Percentiles rank a stretch among this genome's conserved stretches.
These are phyloP conservation scores for Neurospora hispaniola DNA, from an alignment of 495 filamentous ascomycete species.

Conservation along the genomic window DNA sequence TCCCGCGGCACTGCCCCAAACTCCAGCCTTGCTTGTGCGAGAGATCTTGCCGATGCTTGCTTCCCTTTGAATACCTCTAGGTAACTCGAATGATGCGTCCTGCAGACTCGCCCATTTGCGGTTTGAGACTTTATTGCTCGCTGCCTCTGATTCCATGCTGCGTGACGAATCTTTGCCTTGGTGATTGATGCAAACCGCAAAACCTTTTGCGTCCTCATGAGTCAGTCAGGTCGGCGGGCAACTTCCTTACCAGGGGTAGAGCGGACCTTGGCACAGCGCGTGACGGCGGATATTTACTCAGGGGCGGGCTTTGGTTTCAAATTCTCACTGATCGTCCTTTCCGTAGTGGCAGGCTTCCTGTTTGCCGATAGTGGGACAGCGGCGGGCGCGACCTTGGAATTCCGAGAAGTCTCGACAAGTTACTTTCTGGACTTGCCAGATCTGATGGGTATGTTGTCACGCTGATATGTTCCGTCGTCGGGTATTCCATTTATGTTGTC, in stretches of 20 bases:
- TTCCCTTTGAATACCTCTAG: not conserved
- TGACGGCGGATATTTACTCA: too few species aligned
- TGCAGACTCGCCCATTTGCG: not conserved
- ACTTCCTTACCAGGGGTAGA: too few species aligned
- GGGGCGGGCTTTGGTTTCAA: too few species aligned
- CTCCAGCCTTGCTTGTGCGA: not conserved
- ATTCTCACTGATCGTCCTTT: not conserved
- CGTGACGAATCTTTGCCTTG: too few species aligned
- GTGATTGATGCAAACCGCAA: too few species aligned
- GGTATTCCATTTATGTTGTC: not conserved
- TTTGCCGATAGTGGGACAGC: too few species aligned
- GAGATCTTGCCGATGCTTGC: not conserved
- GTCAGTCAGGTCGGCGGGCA: too few species aligned
- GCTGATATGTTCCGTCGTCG: not conserved
- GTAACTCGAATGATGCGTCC: too few species aligned
- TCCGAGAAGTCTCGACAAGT: not conserved
- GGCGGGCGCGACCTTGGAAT: not conserved
- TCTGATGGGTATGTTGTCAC: not conserved
- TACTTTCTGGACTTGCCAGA: not conserved
- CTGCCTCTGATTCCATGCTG: too few species aligned
- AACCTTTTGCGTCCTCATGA: too few species aligned
- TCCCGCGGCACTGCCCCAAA: not conserved
- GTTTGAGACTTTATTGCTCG: not conserved
- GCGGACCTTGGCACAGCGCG: too few species aligned
- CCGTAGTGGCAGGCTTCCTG: not conserved